phyloP scores from a whole-genome alignment of 306 rosid genomes.

The Abrus precatorius region DNA sequence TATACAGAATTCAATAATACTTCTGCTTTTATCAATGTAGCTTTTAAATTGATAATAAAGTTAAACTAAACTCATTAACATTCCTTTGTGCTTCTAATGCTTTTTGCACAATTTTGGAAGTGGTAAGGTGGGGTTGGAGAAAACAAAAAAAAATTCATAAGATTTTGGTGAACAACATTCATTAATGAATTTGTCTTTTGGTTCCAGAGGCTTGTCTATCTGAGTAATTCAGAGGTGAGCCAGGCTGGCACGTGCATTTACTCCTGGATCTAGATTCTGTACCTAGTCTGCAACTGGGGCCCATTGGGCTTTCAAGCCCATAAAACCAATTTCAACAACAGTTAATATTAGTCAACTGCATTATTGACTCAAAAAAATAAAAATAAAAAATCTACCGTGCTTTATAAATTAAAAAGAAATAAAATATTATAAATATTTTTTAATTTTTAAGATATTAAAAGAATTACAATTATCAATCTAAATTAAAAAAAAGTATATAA shows the following conservation, averaged over 20 bases:
- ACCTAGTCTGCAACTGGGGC: conserved; percentile 35
- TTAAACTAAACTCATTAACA: not conserved
- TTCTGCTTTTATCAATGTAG: not conserved
- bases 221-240: not conserved
- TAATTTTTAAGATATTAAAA: too few species aligned
- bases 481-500: too few species aligned
- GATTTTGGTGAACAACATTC: not conserved
- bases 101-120: conserved; percentile 13
- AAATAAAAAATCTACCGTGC: too few species aligned
- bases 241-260: conserved; percentile 31
- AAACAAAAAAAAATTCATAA: not conserved
- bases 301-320: conserved; percentile 34
- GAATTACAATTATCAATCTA: too few species aligned
- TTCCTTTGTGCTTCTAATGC: not conserved
- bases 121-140: not conserved
- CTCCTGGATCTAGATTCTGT: conserved; percentile 20
- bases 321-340: not conserved
- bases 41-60: not conserved
- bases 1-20: not conserved
- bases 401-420: too few species aligned
- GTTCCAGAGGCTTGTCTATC: conserved; percentile 27
- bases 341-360: not conserved
- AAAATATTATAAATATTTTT: too few species aligned
- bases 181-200: conserved; percentile 36
- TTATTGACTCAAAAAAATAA: not conserved